Evolutionary conservation across 2,329 filamentous ascomycete genomes (phyloP).

Genomic region (Phyllosticta capitalensis): DNA sequence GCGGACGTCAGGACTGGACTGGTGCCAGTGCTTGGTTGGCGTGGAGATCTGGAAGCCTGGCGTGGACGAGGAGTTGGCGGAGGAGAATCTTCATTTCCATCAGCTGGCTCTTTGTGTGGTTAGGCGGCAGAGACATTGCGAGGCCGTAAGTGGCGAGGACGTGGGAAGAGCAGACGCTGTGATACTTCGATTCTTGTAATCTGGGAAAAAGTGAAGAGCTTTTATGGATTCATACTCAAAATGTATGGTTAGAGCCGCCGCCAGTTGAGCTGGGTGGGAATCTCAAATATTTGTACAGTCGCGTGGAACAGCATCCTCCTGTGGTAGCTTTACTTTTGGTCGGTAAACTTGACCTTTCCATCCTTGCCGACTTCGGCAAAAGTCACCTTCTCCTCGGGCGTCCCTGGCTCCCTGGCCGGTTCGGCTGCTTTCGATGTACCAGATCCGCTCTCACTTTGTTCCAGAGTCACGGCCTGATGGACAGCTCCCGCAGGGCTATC

Average conservation of each 20-base stretch:
- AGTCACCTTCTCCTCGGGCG: slow-evolving; percentile 1
- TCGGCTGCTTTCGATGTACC: not conserved
- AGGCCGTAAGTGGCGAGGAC: not conserved
- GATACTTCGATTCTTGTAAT: not conserved
- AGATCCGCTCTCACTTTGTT: slow-evolving; percentile 18
- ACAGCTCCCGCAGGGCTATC: slow-evolving; percentile 66
- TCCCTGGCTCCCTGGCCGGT: not conserved
- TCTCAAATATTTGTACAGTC: not conserved
- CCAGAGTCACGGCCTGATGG: slow-evolving; percentile 46
- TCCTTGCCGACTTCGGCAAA: slow-evolving; percentile 9
- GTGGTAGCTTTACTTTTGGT: not conserved
- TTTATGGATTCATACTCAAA: not conserved
- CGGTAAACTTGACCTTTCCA: slow-evolving; percentile 11
- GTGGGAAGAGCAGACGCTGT: not conserved
- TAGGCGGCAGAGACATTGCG: slow-evolving; percentile 5
- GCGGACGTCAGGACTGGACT: slow-evolving; percentile 27
- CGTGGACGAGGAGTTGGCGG: slow-evolving; percentile 28
- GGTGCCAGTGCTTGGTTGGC: slow-evolving; percentile 35
- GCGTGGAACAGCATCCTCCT: not conserved
- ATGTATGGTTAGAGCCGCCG: not conserved
- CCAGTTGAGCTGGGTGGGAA: not conserved
- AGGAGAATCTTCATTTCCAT: slow-evolving; percentile 21
- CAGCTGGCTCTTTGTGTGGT: slow-evolving; percentile 3
- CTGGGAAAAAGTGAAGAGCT: not conserved
- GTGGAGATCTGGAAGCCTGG: slow-evolving; percentile 32